Evolutionary conservation across 352 stramenopile species (phyloP).

Genomic region (Pythium volutum): DNA sequence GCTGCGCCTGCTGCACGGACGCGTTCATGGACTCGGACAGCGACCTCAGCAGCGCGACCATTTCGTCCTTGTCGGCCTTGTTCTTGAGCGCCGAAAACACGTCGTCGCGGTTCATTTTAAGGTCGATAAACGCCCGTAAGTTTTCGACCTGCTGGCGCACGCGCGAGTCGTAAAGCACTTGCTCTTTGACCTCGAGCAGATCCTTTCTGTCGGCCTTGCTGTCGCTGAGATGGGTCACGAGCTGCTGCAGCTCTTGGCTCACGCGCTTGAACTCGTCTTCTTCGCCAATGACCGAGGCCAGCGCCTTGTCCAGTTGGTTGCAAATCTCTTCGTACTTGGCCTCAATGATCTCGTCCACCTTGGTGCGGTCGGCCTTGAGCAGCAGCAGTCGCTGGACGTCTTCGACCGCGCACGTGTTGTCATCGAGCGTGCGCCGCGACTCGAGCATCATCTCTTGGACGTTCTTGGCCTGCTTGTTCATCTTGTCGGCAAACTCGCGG

Average conservation of each 20-base stretch:
- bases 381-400: conserved; percentile 77
- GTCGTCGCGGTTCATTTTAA: conserved; percentile 89
- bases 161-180: conserved; percentile 84
- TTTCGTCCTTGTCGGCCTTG: conserved; percentile 86
- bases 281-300: conserved; percentile 81
- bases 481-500: conserved; percentile 78
- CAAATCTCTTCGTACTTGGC: conserved; percentile 92
- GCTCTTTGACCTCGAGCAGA: conserved; percentile 82
- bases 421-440: conserved; percentile 70
- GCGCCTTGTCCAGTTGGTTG: conserved; percentile 87
- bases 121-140: conserved; percentile 79
- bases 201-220: conserved; percentile 86
- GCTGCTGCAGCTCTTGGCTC: conserved; percentile 77
- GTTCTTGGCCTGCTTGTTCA: conserved; percentile 76
- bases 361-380: conserved; percentile 75
- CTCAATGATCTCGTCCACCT: conserved; percentile 88
- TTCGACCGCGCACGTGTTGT: conserved; percentile 83
- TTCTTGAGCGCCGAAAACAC: conserved; percentile 81
- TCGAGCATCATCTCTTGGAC: conserved; percentile 88
- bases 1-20: conserved; percentile 70
- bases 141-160: conserved; percentile 86
- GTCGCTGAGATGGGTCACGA: conserved; percentile 75
- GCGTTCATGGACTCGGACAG: conserved; percentile 84
- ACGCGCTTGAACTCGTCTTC: conserved; percentile 88
- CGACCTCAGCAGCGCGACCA: conserved; percentile 69